These are phyloP conservation scores for Madurella fahalii DNA, from an alignment of 2,329 filamentous ascomycete species.

Conservation along the genomic window DNA sequence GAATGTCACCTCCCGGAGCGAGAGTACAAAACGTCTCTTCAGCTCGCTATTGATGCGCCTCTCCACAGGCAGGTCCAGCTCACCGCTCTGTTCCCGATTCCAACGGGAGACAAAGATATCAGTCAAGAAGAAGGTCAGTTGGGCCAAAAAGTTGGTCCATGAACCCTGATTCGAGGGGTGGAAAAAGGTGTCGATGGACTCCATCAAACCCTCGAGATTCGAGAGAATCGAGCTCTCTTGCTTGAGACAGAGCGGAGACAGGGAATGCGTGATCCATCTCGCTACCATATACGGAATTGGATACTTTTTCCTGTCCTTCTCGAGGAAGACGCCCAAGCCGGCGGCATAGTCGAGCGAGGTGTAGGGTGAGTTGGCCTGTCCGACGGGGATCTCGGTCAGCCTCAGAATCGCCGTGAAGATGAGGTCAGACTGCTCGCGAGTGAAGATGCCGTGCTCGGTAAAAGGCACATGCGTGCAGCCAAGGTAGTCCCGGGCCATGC, in stretches of 20 bases:
- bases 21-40: constrained; percentile 83
- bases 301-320: constrained; percentile 90
- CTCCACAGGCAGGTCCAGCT: constrained; percentile 79
- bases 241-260: constrained; percentile 79
- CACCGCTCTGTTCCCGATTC: constrained; percentile 91
- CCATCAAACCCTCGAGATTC: constrained; percentile 83
- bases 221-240: constrained; percentile 75
- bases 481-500: constrained; percentile 80
- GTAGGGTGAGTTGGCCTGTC: constrained; percentile 91
- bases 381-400: constrained; percentile 90
- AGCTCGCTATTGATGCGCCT: constrained; percentile 75
- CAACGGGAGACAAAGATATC: constrained; percentile 97
- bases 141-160: constrained; percentile 87
- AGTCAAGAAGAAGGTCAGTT: constrained; percentile 85
- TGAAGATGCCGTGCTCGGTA: constrained; percentile 84
- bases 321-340: constrained; percentile 79
- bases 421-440: constrained; percentile 82
- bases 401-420: constrained; percentile 90
- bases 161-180: constrained; percentile 92
- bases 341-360: constrained; percentile 77
- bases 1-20: constrained; percentile 87
- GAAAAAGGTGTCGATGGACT: constrained; percentile 97
- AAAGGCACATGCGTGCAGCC: constrained; percentile 72
- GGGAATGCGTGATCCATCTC: constrained; percentile 85
- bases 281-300: constrained; percentile 89